Conservation (phyloP, 163 green algal species). For the Coccomyxa subellipsoidea region DNA sequence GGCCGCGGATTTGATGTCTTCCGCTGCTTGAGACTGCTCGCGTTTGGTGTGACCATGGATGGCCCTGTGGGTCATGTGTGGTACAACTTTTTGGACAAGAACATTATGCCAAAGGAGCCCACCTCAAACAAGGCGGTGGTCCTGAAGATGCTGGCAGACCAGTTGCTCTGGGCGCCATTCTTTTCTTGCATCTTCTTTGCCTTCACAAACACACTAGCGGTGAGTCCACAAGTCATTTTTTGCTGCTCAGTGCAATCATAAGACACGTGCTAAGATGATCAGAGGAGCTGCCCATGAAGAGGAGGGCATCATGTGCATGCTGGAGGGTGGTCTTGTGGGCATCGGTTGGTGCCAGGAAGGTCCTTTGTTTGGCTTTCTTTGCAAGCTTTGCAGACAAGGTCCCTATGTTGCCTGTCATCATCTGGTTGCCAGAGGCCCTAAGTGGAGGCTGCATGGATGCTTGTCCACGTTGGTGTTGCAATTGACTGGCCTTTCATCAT, state of each 20-base stretch:
- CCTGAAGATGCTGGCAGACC: constrained; percentile 38
- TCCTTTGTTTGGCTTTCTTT: too few species aligned
- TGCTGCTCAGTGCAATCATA: background rate
- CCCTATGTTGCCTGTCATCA: too few species aligned
- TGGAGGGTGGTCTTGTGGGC: too few species aligned
- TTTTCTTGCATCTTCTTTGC: constrained; percentile 46
- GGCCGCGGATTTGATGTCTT: constrained; percentile 21
- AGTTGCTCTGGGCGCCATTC: constrained; percentile 38
- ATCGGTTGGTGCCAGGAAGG: too few species aligned
- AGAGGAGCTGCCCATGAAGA: too few species aligned
- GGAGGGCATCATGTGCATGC: too few species aligned
- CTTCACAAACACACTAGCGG: constrained; percentile 34
- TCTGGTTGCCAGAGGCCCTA: too few species aligned
- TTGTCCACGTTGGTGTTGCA: too few species aligned
- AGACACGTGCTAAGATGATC: too few species aligned
- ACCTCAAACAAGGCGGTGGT: constrained; percentile 35
- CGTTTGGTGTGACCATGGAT: constrained; percentile 44
- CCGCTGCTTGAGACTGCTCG: constrained; percentile 21
- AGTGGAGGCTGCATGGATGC: too few species aligned
- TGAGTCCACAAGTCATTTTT: background rate
- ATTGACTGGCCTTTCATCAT: too few species aligned
- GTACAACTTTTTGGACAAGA: constrained; percentile 37
- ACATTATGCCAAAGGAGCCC: constrained; percentile 31
- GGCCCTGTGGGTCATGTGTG: constrained; percentile 40
- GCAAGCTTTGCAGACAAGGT: too few species aligned